Evolutionary conservation across 352 stramenopile genomes (phyloP).

Genomic region (Plasmopara halstedii): DNA sequence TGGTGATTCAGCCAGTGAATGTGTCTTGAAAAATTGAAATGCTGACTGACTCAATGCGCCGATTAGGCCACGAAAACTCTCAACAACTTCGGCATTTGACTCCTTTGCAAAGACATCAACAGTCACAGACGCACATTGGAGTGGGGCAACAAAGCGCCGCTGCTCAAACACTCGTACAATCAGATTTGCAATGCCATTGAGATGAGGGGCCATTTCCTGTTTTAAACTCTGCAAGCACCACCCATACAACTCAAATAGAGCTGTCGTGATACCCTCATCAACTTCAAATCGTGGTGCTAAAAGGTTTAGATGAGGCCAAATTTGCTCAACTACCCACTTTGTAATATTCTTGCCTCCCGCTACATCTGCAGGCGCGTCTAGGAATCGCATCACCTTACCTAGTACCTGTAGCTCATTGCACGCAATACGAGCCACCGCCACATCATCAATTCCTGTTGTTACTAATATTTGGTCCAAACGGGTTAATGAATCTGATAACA

Average conservation of each 20-base stretch:
- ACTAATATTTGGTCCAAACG: slow-evolving; percentile 42
- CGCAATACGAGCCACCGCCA: slow-evolving; percentile 16
- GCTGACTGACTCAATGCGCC: slow-evolving; percentile 47
- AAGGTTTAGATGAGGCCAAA: slow-evolving; percentile 53
- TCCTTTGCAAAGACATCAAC: slow-evolving; percentile 62
- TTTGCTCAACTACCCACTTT: slow-evolving; percentile 33
- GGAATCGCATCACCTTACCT: slow-evolving; percentile 55
- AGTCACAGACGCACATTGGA: slow-evolving; percentile 55
- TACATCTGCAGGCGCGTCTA: slow-evolving; percentile 47
- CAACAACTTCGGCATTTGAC: slow-evolving; percentile 31
- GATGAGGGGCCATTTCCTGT: slow-evolving; percentile 42
- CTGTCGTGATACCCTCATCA: slow-evolving; percentile 39
- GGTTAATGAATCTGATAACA: slow-evolving; percentile 39
- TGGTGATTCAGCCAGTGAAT: slow-evolving; percentile 47
- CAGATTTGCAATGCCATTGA: slow-evolving; percentile 40
- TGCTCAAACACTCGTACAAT: slow-evolving; percentile 59
- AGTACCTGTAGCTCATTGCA: slow-evolving; percentile 60
- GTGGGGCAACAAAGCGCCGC: slow-evolving; percentile 41
- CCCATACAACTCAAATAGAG: slow-evolving; percentile 59
- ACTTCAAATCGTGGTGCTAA: slow-evolving; percentile 31
- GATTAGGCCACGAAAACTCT: slow-evolving; percentile 51
- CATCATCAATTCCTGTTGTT: slow-evolving; percentile 11
- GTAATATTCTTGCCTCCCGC: slow-evolving; percentile 44
- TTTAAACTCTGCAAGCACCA: slow-evolving; percentile 66
- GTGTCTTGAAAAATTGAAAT: slow-evolving; percentile 57